A percentile compares a stretch with the other conserved stretches of the same genome.
These are phyloP conservation scores for Histomonas meleagridis DNA, from an alignment of 208 protist species.

Conservation along the genomic window DNA sequence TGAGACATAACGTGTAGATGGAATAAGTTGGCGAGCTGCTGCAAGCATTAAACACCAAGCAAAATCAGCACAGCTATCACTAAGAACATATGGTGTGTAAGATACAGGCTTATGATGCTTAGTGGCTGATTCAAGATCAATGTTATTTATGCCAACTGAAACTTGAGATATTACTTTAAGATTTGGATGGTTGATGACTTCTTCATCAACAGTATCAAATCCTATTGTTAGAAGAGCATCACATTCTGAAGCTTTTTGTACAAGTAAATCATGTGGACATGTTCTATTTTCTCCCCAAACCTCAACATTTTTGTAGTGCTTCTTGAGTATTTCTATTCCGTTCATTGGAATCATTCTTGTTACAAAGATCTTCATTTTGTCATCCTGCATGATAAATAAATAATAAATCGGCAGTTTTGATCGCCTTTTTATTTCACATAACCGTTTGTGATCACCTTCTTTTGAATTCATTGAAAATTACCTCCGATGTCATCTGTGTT, in stretches of 20 bases:
- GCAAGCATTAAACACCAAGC: slow-evolving; percentile 37
- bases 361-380: background rate
- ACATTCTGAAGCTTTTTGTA: background rate
- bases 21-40: background rate
- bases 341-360: background rate
- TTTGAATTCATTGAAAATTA: too few relatives aligned
- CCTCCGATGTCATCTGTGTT: too few relatives aligned
- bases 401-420: too few relatives aligned
- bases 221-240: background rate
- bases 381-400: too few relatives aligned
- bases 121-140: slow-evolving; percentile 36
- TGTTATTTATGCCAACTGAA: slow-evolving; percentile 43
- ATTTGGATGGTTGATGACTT: background rate
- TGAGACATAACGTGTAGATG: background rate
- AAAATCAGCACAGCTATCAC: slow-evolving; percentile 44
- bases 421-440: too few relatives aligned
- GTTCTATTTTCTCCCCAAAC: background rate
- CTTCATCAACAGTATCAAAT: background rate
- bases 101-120: slow-evolving; percentile 26
- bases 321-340: background rate
- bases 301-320: background rate
- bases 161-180: slow-evolving; percentile 37
- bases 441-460: too few relatives aligned
- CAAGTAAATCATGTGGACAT: background rate
- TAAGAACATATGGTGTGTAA: slow-evolving; percentile 42